These are phyloP conservation scores for Pseudogymnoascus sp. DNA, from an alignment of 2,329 filamentous ascomycete genomes.

Conservation along the genomic window DNA sequence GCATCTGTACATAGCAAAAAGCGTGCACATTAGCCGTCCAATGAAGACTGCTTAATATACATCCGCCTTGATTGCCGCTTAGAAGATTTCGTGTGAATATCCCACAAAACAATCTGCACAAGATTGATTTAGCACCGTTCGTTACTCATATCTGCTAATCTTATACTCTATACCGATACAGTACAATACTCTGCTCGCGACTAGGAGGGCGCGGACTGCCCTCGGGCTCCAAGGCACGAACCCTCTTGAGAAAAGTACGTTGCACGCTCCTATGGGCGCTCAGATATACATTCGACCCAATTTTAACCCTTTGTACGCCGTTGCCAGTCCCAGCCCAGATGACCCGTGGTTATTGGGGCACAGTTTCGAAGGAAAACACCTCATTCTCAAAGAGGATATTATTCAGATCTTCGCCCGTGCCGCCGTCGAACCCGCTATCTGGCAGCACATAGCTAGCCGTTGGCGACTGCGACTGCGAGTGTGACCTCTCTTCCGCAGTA, in stretches of 20 bases:
- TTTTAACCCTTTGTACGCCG: not conserved
- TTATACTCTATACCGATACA: constrained; percentile 2
- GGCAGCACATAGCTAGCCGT: not conserved
- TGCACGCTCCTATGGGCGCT: not conserved
- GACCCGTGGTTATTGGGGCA: not conserved
- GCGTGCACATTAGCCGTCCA: not conserved
- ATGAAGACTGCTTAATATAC: not conserved
- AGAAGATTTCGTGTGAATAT: not conserved
- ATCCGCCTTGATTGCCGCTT: too few relatives aligned
- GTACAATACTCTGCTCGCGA: not conserved
- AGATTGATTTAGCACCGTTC: not conserved
- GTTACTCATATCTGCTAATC: not conserved
- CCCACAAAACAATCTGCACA: not conserved
- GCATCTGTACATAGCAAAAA: constrained; percentile 7
- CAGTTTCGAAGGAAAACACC: not conserved
- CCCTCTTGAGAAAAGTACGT: not conserved
- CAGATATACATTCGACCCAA: not conserved
- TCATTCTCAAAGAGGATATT: constrained; percentile 1
- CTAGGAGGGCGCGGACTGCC: not conserved
- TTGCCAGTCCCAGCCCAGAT: not conserved
- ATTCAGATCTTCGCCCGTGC: not conserved
- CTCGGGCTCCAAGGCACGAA: not conserved
- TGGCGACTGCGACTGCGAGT: not conserved
- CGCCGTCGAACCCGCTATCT: not conserved
- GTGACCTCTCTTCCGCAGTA: not conserved